phyloP scores from a whole-genome alignment of 352 stramenopile genomes.

The Pythium pyrilobum region DNA sequence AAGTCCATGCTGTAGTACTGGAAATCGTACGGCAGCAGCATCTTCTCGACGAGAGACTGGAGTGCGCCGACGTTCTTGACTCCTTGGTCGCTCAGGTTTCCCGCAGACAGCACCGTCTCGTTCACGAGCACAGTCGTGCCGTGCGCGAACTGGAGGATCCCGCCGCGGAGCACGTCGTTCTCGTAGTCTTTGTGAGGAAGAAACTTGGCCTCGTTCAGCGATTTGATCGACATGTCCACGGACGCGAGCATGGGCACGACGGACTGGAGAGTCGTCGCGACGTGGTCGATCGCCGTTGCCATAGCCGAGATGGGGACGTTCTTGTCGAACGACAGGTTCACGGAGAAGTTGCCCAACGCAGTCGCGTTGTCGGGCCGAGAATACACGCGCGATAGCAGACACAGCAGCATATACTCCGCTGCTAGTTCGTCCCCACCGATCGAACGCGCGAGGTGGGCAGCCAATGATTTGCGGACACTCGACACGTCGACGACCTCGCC shows the following conservation, averaged over 20 bases:
- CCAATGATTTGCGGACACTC: slow-evolving; percentile 28
- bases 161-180: slow-evolving; percentile 44
- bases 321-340: slow-evolving; percentile 48
- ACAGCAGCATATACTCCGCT: slow-evolving; percentile 72
- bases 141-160: slow-evolving; percentile 57
- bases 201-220: slow-evolving; percentile 54
- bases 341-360: slow-evolving; percentile 61
- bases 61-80: slow-evolving; percentile 71
- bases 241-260: slow-evolving; percentile 51
- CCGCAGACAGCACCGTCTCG: slow-evolving; percentile 56
- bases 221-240: slow-evolving; percentile 57
- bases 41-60: slow-evolving; percentile 66
- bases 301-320: neutral
- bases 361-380: slow-evolving; percentile 53
- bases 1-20: slow-evolving; percentile 85
- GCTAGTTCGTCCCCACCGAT: slow-evolving; percentile 41
- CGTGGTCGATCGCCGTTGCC: slow-evolving; percentile 12
- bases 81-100: slow-evolving; percentile 61
- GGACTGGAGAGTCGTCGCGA: slow-evolving; percentile 27
- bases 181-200: slow-evolving; percentile 78
- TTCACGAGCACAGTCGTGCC: slow-evolving; percentile 64
- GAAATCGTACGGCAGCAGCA: slow-evolving; percentile 81
- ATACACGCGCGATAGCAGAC: slow-evolving; percentile 68
- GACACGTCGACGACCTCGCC: slow-evolving; percentile 15
- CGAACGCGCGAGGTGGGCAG: slow-evolving; percentile 34